A percentile compares a stretch with the other conserved stretches of the same genome.
These are phyloP conservation scores for Rhizophagus prolifer DNA, from an alignment of 192 early-diverging fungal genomes.

Conservation along the genomic window DNA sequence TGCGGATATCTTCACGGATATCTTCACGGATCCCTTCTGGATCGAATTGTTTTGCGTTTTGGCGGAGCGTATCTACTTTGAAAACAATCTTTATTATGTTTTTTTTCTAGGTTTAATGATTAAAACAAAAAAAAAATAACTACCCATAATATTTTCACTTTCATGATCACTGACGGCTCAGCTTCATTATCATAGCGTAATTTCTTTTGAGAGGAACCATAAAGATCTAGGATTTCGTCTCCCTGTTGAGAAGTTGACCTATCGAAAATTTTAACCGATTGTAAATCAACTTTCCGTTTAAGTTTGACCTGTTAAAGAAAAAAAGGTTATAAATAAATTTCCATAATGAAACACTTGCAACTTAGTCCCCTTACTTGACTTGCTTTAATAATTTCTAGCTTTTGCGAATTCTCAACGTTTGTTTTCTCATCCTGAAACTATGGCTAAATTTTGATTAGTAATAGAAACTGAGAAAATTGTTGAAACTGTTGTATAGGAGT, in stretches of 20 bases:
- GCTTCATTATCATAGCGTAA: background rate
- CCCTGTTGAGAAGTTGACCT: background rate
- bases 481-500: background rate
- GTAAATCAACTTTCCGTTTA: slow-evolving; percentile 8
- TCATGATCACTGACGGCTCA: too few relatives aligned
- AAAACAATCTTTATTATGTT: too few relatives aligned
- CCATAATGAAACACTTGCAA: background rate
- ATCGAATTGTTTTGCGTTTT: too few relatives aligned
- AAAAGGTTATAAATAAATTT: background rate
- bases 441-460: background rate
- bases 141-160: too few relatives aligned
- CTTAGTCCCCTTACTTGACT: background rate
- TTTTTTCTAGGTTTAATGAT: too few relatives aligned
- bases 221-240: slow-evolving; percentile 1
- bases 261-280: background rate
- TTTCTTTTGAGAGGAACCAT: background rate
- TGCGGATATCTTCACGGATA: too few relatives aligned
- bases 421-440: background rate
- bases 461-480: background rate
- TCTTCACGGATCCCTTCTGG: too few relatives aligned
- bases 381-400: background rate
- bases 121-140: too few relatives aligned
- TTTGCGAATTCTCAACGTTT: background rate
- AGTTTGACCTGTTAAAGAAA: background rate
- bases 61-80: too few relatives aligned